Evolutionary conservation across 1,284 basidiomycete species (phyloP).

Genomic region (Cutaneotrichosporon daszewskae): DNA sequence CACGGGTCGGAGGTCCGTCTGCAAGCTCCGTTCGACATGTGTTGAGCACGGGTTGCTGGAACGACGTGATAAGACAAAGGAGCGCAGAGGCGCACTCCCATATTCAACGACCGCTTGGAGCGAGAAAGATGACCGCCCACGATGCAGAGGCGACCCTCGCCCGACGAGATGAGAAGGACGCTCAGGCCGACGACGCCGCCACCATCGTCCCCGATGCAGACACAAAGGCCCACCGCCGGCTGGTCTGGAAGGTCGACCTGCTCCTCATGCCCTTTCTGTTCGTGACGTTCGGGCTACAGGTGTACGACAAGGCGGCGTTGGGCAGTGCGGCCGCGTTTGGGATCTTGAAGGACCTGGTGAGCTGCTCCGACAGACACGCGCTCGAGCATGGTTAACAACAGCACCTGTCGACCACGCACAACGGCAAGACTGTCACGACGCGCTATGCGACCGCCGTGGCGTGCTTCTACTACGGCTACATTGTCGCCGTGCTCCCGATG

Average conservation of each 20-base stretch:
- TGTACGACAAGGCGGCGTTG: conserved; percentile 52
- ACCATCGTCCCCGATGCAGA: too few species aligned
- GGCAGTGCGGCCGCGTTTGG: conserved; percentile 52
- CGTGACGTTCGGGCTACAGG: conserved; percentile 50
- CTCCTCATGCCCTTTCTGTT: conserved; percentile 49
- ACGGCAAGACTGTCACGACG: conserved; percentile 40
- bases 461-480: conserved; percentile 53
- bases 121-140: too few species aligned
- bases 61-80: too few species aligned
- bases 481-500: conserved; percentile 48
- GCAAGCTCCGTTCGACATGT: too few species aligned
- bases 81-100: too few species aligned
- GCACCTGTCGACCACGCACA: conserved; percentile 34
- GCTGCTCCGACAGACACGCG: neutral
- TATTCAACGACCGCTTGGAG: too few species aligned
- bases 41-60: too few species aligned
- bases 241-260: conserved; percentile 40
- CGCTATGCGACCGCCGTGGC: conserved; percentile 45
- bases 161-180: too few species aligned
- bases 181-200: too few species aligned
- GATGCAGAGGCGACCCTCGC: too few species aligned
- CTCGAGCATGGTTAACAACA: conserved; percentile 7
- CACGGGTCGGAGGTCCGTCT: too few species aligned
- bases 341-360: conserved; percentile 48
- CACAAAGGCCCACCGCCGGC: conserved; percentile 11